Evolutionary conservation across 1,284 basidiomycete genomes (phyloP).

Genomic region (Rhodofomes roseus): DNA sequence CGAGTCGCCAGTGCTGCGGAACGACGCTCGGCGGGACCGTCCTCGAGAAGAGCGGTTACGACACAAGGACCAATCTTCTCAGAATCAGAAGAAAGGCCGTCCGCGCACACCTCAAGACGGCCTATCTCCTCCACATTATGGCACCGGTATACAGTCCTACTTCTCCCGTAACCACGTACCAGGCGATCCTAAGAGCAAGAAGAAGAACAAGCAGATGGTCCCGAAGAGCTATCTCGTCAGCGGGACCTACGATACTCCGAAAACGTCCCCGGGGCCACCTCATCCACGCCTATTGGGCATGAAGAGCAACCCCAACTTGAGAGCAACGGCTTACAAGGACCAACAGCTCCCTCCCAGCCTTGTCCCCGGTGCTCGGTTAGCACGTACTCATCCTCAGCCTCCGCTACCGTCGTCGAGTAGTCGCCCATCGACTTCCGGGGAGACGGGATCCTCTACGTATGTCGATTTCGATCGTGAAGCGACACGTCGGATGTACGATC

Average conservation of each 20-base stretch:
- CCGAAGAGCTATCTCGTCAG: not conserved
- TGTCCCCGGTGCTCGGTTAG: conserved; percentile 29
- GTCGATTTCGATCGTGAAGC: conserved; percentile 2
- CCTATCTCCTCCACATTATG: not conserved
- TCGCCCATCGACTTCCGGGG: conserved; percentile 20
- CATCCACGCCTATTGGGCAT: conserved; percentile 29
- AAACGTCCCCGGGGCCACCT: conserved; percentile 15
- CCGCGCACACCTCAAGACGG: not conserved
- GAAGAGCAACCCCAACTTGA: conserved; percentile 60
- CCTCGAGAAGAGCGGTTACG: not conserved
- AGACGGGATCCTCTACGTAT: conserved; percentile 6
- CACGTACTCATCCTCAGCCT: conserved; percentile 6
- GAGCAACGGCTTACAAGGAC: conserved; percentile 30
- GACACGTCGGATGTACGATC: conserved; percentile 36
- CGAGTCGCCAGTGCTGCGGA: not conserved
- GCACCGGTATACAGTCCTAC: not conserved
- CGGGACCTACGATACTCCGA: conserved; percentile 7
- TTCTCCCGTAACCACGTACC: not conserved
- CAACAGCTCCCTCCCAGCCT: conserved; percentile 32
- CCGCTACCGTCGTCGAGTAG: conserved; percentile 15
- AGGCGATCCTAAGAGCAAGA: not conserved
- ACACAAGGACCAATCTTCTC: conserved; percentile 13
- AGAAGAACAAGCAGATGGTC: not conserved
- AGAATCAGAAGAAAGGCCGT: not conserved
- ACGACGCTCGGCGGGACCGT: not conserved